These are phyloP conservation scores for Aspergillus felis DNA, from an alignment of 2,329 filamentous ascomycete species.

Conservation along the genomic window DNA sequence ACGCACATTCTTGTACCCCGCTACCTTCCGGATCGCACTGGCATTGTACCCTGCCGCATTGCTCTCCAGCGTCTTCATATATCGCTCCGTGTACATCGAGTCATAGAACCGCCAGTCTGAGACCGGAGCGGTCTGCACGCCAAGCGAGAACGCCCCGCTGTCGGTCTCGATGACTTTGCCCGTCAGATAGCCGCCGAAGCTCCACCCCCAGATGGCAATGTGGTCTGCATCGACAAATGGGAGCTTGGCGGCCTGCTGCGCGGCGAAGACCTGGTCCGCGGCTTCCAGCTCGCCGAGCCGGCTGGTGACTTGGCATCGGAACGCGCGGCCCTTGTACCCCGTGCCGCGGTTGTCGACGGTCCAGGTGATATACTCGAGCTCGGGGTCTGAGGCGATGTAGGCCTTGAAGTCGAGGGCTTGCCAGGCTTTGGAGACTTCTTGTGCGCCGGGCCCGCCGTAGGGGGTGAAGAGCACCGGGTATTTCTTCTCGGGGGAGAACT, in stretches of 20 bases:
- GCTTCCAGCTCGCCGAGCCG: conserved; percentile 63
- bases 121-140: conserved; percentile 62
- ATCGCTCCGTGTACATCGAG: conserved; percentile 67
- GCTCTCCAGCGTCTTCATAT: conserved; percentile 60
- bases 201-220: conserved; percentile 67
- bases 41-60: conserved; percentile 60
- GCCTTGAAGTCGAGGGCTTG: conserved; percentile 54
- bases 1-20: conserved; percentile 59
- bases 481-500: conserved; percentile 59
- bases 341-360: conserved; percentile 67
- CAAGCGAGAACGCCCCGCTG: conserved; percentile 59
- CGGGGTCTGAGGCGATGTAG: conserved; percentile 64
- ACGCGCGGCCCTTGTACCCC: conserved; percentile 60
- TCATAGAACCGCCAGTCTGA: conserved; percentile 70
- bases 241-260: conserved; percentile 50
- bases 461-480: conserved; percentile 66
- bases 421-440: conserved; percentile 58
- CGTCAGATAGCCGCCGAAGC: conserved; percentile 63
- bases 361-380: conserved; percentile 64
- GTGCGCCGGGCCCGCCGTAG: conserved; percentile 64
- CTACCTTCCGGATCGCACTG: conserved; percentile 55
- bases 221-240: conserved; percentile 56
- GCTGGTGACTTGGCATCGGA: conserved; percentile 55
- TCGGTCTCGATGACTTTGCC: conserved; percentile 63
- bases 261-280: conserved; percentile 65